phyloP scores from a whole-genome alignment of 306 rosid genomes.

The Trifolium fragiferum region DNA sequence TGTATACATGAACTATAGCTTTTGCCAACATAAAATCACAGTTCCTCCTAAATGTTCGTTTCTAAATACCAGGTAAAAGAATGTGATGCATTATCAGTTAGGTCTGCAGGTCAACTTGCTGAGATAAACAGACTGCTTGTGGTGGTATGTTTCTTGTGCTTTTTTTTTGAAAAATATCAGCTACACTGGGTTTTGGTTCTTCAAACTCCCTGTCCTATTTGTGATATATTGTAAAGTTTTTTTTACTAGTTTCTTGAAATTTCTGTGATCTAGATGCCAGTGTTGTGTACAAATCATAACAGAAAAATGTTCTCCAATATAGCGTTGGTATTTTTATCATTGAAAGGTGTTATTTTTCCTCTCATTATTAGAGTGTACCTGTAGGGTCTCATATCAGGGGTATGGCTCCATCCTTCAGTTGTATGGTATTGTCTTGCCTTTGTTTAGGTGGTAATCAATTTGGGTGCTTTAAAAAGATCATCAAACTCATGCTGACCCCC shows the following conservation, averaged over 20 bases:
- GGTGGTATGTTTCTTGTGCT: conserved; percentile 59
- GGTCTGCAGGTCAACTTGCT: conserved; percentile 64
- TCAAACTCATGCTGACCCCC: neutral
- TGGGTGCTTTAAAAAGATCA: neutral
- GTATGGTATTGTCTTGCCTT: neutral
- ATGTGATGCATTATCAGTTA: conserved; percentile 59
- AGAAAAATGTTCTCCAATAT: neutral
- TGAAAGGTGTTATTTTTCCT: conserved; percentile 3
- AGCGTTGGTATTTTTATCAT: neutral
- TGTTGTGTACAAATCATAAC: neutral
- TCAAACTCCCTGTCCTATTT: conserved; percentile 10
- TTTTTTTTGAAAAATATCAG: neutral
- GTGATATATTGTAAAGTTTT: conserved; percentile 6
- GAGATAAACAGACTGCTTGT: conserved; percentile 71
- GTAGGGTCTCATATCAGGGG: conserved; percentile 2
- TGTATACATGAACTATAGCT: conserved; percentile 20
- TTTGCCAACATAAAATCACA: conserved; percentile 33
- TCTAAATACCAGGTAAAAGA: conserved; percentile 67
- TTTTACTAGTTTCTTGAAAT: conserved; percentile 3
- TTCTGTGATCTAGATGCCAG: neutral
- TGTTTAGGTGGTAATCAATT: conserved; percentile 1
- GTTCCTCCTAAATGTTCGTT: conserved; percentile 31
- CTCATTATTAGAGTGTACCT: conserved; percentile 1
- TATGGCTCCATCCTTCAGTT: neutral
- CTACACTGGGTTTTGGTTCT: neutral